These are phyloP conservation scores for Zychaea mexicana DNA, from an alignment of 371 early-diverging fungal genomes.

Conservation along the genomic window DNA sequence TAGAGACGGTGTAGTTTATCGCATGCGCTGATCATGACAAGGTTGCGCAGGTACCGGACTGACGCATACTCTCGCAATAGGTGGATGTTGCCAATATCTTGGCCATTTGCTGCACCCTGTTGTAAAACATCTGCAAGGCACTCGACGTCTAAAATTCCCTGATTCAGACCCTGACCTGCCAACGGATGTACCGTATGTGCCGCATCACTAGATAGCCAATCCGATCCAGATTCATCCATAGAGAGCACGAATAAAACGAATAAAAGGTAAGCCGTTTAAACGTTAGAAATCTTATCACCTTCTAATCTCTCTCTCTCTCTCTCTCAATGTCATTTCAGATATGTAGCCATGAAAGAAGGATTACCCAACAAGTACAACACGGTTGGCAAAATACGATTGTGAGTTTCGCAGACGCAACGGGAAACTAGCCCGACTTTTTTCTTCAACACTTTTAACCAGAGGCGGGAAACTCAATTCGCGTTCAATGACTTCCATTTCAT, in stretches of 20 bases:
- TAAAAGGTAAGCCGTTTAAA: no score
- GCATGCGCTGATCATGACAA: constrained; percentile 83
- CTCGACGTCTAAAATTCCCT: constrained; percentile 88
- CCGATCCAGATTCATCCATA: neutral
- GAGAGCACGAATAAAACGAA: no score
- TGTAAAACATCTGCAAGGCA: constrained; percentile 65
- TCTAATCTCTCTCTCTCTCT: no score
- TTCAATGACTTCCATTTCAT: constrained; percentile 18
- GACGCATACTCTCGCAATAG: constrained; percentile 74
- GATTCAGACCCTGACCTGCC: constrained; percentile 96
- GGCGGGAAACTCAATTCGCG: constrained; percentile 60
- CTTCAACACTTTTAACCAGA: constrained; percentile 61
- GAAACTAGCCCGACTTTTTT: constrained; percentile 78
- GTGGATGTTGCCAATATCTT: constrained; percentile 76
- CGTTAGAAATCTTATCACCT: no score
- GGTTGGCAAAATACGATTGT: constrained; percentile 68
- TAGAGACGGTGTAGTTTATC: constrained; percentile 84
- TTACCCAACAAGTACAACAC: constrained; percentile 90
- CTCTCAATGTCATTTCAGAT: no score
- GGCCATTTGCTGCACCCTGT: constrained; percentile 68
- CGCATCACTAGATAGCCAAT: constrained; percentile 72
- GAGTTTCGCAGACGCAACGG: constrained; percentile 85
- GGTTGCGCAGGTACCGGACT: constrained; percentile 77
- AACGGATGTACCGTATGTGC: constrained; percentile 97
- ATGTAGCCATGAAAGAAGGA: no score